Conservation (phyloP, 148 eudicot genomes). For the Rhododendron williamsianum region DNA sequence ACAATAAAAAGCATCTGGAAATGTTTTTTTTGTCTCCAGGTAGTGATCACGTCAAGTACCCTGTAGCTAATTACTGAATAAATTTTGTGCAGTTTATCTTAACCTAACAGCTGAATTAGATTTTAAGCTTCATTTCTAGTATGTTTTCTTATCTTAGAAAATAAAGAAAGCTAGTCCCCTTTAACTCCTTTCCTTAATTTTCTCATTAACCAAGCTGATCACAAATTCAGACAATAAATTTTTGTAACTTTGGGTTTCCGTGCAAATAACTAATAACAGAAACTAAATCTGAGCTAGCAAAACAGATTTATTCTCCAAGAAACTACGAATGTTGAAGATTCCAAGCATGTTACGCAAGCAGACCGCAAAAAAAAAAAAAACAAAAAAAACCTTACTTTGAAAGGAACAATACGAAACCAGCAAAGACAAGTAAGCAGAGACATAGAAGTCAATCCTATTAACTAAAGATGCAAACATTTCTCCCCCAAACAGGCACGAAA, state of each 20-base stretch:
- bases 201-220: neutral
- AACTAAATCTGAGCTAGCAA: neutral
- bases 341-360: neutral
- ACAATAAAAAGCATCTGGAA: too few relatives aligned
- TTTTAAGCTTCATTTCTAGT: neutral
- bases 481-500: neutral
- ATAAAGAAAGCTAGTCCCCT: neutral
- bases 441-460: neutral
- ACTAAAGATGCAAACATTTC: neutral
- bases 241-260: neutral
- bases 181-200: neutral
- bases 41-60: too few relatives aligned
- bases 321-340: neutral
- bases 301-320: neutral
- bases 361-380: neutral
- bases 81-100: neutral
- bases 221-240: neutral
- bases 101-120: neutral
- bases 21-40: too few relatives aligned
- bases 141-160: neutral
- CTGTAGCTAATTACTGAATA: neutral
- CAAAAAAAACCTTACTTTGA: neutral
- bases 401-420: neutral
- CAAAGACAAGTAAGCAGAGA: neutral
- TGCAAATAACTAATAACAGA: neutral